A percentile compares a stretch with the other conserved stretches of the same genome.
Conservation (phyloP, 2,329 filamentous ascomycete species). For the Lachnellula arida region DNA sequence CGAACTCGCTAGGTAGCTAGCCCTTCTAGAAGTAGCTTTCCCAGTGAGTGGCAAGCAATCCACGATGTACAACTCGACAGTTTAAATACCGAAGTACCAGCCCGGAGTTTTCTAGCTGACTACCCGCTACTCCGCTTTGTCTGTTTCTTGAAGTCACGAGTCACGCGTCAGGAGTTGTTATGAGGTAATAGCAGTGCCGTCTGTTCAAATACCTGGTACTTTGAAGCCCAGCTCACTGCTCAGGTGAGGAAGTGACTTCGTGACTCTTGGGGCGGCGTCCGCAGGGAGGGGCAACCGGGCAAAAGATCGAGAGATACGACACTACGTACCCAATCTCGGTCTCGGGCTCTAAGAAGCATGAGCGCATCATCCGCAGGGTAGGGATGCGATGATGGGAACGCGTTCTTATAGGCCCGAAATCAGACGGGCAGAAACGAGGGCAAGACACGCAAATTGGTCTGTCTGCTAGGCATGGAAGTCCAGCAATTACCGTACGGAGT, state of each 20-base stretch:
- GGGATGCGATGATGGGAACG: not conserved
- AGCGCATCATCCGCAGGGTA: constrained; percentile 1
- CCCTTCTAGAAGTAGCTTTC: constrained; percentile 5
- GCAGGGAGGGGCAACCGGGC: not conserved
- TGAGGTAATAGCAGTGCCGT: no score
- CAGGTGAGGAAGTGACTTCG: no score
- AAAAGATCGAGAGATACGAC: not conserved
- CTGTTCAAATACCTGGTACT: no score
- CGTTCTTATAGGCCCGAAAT: constrained; percentile 5
- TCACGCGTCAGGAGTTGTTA: not conserved
- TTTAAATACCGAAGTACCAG: not conserved
- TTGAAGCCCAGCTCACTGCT: no score
- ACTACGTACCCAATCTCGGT: not conserved
- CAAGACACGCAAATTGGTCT: constrained; percentile 5
- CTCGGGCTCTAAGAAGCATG: not conserved
- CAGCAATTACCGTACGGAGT: no score
- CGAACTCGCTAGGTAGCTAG: constrained; percentile 1
- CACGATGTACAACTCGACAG: constrained; percentile 20
- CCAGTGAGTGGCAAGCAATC: constrained; percentile 23
- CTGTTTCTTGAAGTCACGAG: not conserved
- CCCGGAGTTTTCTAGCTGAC: not conserved
- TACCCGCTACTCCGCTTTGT: not conserved
- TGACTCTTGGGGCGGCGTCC: not conserved
- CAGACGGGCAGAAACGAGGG: constrained; percentile 2
- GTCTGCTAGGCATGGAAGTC: no score